Conservation (phyloP, 139 green algal species). For the Chlamydomonas sp. region DNA sequence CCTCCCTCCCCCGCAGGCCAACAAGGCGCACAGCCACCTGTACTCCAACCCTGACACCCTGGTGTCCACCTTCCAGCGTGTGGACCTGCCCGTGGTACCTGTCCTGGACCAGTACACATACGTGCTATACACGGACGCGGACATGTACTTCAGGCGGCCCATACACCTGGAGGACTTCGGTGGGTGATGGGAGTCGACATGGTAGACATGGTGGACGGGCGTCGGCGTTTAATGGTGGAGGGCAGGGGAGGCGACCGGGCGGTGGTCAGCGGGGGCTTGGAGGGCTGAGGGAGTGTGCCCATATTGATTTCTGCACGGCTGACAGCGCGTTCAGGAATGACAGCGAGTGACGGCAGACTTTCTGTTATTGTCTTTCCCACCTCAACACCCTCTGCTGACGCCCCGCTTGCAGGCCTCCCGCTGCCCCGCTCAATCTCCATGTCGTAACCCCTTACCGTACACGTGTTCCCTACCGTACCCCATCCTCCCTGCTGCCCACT, state of each 20-base stretch:
- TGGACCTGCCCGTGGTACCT: conserved; percentile 33
- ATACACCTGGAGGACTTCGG: conserved; percentile 32
- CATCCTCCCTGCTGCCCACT: too few relatives aligned
- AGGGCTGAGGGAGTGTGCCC: too few relatives aligned
- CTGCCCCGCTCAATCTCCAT: conserved; percentile 11
- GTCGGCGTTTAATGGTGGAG: too few relatives aligned
- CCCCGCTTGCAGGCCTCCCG: not conserved
- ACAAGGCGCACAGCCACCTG: not conserved
- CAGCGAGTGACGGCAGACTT: too few relatives aligned
- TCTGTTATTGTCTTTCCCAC: too few relatives aligned
- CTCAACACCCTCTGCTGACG: too few relatives aligned
- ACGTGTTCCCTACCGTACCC: too few relatives aligned
- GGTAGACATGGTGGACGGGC: too few relatives aligned
- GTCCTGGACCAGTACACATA: not conserved
- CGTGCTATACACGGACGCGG: conserved; percentile 48
- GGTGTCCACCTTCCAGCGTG: not conserved
- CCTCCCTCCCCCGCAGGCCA: not conserved
- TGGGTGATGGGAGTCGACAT: not conserved
- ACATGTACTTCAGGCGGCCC: conserved; percentile 31
- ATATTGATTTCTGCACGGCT: not conserved
- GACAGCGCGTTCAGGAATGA: too few relatives aligned
- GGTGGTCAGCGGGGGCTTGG: too few relatives aligned
- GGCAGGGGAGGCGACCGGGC: too few relatives aligned
- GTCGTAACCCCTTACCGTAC: not conserved
- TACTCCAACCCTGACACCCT: not conserved